A percentile compares a stretch with the other conserved stretches of the same genome.
Conservation (phyloP, 805 yeast genomes). For the fission yeast (Schizosaccharomyces pombe) region DNA sequence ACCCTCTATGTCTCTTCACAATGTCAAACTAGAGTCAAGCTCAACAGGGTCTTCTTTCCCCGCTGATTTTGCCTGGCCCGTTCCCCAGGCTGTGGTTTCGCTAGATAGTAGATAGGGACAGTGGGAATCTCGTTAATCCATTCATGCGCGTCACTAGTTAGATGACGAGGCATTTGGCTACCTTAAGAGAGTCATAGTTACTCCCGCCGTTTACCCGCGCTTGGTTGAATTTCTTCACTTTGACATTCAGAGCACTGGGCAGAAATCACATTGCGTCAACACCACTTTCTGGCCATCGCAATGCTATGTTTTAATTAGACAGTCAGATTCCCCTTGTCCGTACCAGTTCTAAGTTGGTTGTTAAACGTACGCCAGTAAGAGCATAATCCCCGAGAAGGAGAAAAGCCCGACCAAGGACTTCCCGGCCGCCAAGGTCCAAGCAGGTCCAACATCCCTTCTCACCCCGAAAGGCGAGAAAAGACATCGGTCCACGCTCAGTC, state of each 20-base stretch:
- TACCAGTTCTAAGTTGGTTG: conserved; percentile 14
- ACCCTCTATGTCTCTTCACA: conserved; percentile 20
- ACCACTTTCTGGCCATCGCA: conserved; percentile 23
- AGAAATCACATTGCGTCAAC: conserved; percentile 25
- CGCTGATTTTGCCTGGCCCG: conserved; percentile 11
- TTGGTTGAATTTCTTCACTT: conserved; percentile 23
- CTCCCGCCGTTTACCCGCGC: conserved; percentile 27
- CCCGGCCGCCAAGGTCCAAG: neutral
- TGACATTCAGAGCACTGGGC: conserved; percentile 23
- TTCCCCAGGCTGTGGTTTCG: conserved; percentile 16
- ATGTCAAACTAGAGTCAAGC: conserved; percentile 22
- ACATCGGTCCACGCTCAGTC: conserved; percentile 5
- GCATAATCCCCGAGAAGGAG: neutral
- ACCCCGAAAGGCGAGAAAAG: too few relatives aligned
- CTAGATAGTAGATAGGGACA: conserved; percentile 15
- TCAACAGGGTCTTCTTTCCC: conserved; percentile 21
- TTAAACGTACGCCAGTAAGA: conserved; percentile 11
- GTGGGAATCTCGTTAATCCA: conserved; percentile 15
- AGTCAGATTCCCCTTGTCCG: conserved; percentile 22
- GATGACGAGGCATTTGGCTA: conserved; percentile 16
- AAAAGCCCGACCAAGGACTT: neutral
- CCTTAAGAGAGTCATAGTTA: conserved; percentile 24
- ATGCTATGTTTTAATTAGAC: conserved; percentile 25
- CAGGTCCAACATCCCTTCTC: neutral
- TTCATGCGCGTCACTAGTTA: conserved; percentile 9